These are phyloP conservation scores for Antarctomyces pellizariae DNA, from an alignment of 495 filamentous ascomycete genomes.

Conservation along the genomic window DNA sequence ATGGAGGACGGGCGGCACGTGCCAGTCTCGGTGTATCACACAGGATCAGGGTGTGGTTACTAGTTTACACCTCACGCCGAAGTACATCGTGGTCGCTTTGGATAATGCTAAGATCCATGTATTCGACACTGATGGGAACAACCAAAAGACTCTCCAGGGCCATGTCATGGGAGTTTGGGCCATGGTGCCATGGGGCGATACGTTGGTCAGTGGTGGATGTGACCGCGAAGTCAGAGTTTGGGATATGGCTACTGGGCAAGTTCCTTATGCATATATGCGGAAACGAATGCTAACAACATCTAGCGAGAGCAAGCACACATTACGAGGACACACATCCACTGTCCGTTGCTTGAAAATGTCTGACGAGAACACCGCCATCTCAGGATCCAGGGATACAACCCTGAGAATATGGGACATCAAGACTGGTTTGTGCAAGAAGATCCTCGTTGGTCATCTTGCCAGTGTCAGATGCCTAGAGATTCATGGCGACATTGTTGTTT, in stretches of 20 bases:
- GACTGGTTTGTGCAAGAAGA: conserved; percentile 66
- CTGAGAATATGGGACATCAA: conserved; percentile 85
- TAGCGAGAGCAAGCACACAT: conserved; percentile 49
- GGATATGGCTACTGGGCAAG: conserved; percentile 90
- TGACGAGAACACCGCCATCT: conserved; percentile 77
- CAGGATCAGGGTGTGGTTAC: conserved; percentile 95
- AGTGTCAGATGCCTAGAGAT: conserved; percentile 92
- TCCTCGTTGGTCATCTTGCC: conserved; percentile 89
- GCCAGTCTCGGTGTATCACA: conserved; percentile 61
- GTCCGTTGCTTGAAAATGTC: conserved; percentile 97
- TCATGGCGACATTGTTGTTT: conserved; percentile 84
- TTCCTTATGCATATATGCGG: conserved; percentile 4
- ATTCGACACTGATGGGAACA: conserved; percentile 74
- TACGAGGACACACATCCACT: conserved; percentile 88
- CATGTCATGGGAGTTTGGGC: conserved; percentile 99
- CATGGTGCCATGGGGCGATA: conserved; percentile 96
- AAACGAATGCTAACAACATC: conserved; percentile 1
- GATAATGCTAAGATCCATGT: conserved; percentile 98
- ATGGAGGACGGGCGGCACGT: conserved; percentile 72
- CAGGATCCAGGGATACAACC: conserved; percentile 85
- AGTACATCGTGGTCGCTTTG: conserved; percentile 91
- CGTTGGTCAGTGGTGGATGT: conserved; percentile 85
- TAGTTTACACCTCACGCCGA: conserved; percentile 75
- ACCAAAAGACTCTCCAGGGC: conserved; percentile 72
- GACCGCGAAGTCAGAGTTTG: conserved; percentile 93